Evolutionary conservation across 352 stramenopile genomes (phyloP).

Genomic region (Phytopythium litorale): DNA sequence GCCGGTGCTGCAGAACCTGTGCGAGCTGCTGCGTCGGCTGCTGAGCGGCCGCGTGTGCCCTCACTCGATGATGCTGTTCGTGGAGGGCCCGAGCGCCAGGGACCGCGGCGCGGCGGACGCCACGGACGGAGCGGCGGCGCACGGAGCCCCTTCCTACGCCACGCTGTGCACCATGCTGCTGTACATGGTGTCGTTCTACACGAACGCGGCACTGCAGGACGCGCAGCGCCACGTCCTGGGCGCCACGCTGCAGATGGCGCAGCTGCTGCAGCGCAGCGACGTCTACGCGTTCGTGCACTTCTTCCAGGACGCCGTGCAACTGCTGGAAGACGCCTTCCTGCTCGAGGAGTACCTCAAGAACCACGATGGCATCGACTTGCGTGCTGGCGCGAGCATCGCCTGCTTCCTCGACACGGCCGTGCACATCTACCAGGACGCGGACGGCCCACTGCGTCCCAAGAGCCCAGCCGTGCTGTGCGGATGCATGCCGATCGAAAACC

Average conservation of each 20-base stretch:
- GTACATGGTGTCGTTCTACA: conserved; percentile 73
- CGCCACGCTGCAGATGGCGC: conserved; percentile 48
- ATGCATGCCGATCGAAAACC: conserved; percentile 34
- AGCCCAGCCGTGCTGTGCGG: conserved; percentile 33
- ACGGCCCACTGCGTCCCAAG: conserved; percentile 40
- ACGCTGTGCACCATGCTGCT: conserved; percentile 64
- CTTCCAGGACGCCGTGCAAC: conserved; percentile 46
- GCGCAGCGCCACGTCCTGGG: conserved; percentile 40
- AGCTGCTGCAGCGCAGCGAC: conserved; percentile 52
- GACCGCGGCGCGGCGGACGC: not conserved
- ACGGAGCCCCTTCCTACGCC: conserved; percentile 34
- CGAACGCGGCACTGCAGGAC: conserved; percentile 27
- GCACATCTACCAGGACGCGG: conserved; percentile 58
- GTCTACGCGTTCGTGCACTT: conserved; percentile 61
- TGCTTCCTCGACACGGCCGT: conserved; percentile 59
- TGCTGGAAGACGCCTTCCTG: conserved; percentile 54
- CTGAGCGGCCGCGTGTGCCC: conserved; percentile 44
- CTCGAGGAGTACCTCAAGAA: conserved; percentile 42
- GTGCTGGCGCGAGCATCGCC: conserved; percentile 25
- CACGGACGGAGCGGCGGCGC: conserved; percentile 6
- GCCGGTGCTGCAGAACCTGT: conserved; percentile 46
- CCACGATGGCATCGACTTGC: conserved; percentile 18
- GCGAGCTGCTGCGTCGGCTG: conserved; percentile 46
- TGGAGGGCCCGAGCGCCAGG: conserved; percentile 21
- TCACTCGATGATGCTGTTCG: conserved; percentile 58